Evolutionary conservation across 2,329 filamentous ascomycete species (phyloP).

Genomic region (Cladophialophora exuberans): DNA sequence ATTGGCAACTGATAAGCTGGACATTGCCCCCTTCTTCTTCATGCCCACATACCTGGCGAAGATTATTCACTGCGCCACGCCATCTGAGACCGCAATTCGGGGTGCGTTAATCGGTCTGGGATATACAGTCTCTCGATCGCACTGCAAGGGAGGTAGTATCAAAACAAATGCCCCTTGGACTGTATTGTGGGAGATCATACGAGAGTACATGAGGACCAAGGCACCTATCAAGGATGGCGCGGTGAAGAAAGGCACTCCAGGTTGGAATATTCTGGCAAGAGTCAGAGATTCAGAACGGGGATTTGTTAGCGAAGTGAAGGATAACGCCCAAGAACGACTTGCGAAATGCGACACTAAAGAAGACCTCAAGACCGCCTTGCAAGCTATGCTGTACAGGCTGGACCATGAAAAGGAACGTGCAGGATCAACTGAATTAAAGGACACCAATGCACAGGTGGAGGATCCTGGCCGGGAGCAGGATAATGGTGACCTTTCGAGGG

Average conservation of each 20-base stretch:
- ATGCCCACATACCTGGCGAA: slow-evolving; percentile 74
- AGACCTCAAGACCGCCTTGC: slow-evolving; percentile 47
- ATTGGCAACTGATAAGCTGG: slow-evolving; percentile 65
- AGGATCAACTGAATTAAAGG: slow-evolving; percentile 28
- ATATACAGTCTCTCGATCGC: slow-evolving; percentile 81
- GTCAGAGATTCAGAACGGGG: slow-evolving; percentile 32
- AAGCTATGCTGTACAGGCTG: slow-evolving; percentile 47
- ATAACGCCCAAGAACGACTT: slow-evolving; percentile 41
- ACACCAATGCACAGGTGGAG: slow-evolving; percentile 25
- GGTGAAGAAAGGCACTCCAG: slow-evolving; percentile 70
- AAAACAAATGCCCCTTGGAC: slow-evolving; percentile 93
- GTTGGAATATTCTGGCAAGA: slow-evolving; percentile 67
- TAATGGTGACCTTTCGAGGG: slow-evolving; percentile 20
- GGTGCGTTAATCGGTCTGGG: slow-evolving; percentile 81
- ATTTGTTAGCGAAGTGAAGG: slow-evolving; percentile 43
- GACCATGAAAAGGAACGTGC: slow-evolving; percentile 29
- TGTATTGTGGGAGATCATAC: slow-evolving; percentile 89
- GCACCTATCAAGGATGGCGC: slow-evolving; percentile 74
- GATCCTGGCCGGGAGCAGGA: background rate
- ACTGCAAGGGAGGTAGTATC: slow-evolving; percentile 85
- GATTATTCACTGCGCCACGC: slow-evolving; percentile 76
- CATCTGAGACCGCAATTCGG: slow-evolving; percentile 75
- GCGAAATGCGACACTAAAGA: slow-evolving; percentile 40
- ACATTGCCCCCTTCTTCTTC: slow-evolving; percentile 85
- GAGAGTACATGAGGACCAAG: slow-evolving; percentile 85